Base-by-base conservation (phyloP, 1,284 basidiomycete species). In the Polyporus tsugae region DNA sequence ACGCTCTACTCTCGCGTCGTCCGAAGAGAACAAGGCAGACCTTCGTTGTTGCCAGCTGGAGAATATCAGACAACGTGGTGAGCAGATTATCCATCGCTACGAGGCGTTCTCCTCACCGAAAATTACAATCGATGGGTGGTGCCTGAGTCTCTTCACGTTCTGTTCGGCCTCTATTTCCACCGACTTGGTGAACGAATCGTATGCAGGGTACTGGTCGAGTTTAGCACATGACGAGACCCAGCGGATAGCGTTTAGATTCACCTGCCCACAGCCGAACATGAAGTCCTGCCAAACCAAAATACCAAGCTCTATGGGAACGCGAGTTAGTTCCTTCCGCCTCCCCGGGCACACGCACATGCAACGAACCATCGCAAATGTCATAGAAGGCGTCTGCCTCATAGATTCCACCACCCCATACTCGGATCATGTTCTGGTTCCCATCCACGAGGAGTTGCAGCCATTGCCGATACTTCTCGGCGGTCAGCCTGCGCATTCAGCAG, bases 281-380 rank as follows among this genome's bases (percentile, higher is more conserved):
- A 95, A 95, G 78, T 95, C 94, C 80, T 95, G 93, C 94, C 94
- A 95, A 29, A 95, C 92, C 44, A 95, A 84, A 64, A 95, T 83
- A 6, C 87, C 87, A n/a, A 89, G 82, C 74, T 88, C 87, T 84
- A 74, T 10, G 44, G 63, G 11, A 19, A 22, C n/a, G n/a, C 46
- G 46, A 25, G 22, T 49, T 49, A 49, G 46, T 39, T 66, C 29
- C 36, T 59, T 55, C 19, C 25, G 42, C 19, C n/a, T 36, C 33
- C 57, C 42, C 49, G 65, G 5, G 38, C 53, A 58, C 44, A 59
- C 25, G 57, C 46, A 60, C 46, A 13, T 22, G 19, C 9, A 72
- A 65, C 84, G 70, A 49, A 90, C 91, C 91, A 77, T 95, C 93
- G 73, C 93, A 95, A 44, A 90, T 88, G 63, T 92, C 87, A 77